Conservation (phyloP, 108 stramenopile genomes). For the Skeletonema marinoi region DNA sequence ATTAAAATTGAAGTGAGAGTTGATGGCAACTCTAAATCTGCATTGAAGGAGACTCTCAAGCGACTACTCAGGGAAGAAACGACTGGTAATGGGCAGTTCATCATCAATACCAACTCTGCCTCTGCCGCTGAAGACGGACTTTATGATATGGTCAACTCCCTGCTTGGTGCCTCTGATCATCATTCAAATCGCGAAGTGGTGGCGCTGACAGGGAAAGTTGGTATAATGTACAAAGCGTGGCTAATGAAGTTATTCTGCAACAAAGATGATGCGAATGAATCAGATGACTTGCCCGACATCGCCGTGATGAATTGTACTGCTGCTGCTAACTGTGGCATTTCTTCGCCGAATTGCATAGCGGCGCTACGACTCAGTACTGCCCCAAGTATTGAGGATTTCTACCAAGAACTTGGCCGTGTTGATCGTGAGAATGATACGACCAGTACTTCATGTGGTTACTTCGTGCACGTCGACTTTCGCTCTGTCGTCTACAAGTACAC, state of each 20-base stretch:
- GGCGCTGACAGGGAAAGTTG: too few relatives aligned
- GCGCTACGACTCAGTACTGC: background rate
- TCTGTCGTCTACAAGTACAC: background rate
- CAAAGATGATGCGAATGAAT: background rate
- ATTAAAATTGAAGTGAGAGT: too few relatives aligned
- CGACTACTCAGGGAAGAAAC: too few relatives aligned
- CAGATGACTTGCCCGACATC: background rate
- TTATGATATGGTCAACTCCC: too few relatives aligned
- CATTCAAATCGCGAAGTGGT: too few relatives aligned
- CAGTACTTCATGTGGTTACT: background rate
- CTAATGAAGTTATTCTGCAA: background rate
- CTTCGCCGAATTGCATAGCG: background rate
- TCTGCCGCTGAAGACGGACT: too few relatives aligned
- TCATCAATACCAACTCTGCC: too few relatives aligned
- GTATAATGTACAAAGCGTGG: background rate
- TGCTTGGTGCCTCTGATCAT: too few relatives aligned
- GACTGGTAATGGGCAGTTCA: too few relatives aligned
- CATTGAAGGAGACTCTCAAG: too few relatives aligned
- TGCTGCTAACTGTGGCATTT: constrained; percentile 22
- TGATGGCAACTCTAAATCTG: too few relatives aligned
- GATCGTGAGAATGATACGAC: background rate
- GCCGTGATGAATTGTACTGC: constrained; percentile 8
- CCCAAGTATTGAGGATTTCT: background rate
- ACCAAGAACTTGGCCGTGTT: constrained; percentile 14
- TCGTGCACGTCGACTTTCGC: background rate